A percentile compares a stretch with the other conserved stretches of the same genome.
Evolutionary conservation across 2,329 filamentous ascomycete species (phyloP).

Genomic region (Ilyonectria destructans): DNA sequence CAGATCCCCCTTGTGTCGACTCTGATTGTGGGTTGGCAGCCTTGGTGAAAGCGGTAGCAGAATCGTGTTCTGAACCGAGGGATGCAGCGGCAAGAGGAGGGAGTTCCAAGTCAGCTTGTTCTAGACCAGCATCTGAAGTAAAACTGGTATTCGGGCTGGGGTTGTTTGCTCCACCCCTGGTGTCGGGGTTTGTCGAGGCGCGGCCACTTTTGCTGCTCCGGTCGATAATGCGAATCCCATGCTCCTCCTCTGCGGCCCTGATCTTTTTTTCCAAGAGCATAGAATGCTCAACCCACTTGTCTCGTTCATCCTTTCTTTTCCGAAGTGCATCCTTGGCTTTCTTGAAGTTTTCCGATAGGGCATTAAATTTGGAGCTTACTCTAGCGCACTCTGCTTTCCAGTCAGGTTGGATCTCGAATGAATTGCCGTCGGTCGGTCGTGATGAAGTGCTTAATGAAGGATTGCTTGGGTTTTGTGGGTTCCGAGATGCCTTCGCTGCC

Average conservation of each 20-base stretch:
- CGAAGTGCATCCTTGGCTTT: conserved; percentile 57
- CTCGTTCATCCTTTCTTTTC: conserved; percentile 60
- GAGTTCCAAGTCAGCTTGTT: conserved; percentile 49
- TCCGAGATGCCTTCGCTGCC: conserved; percentile 12
- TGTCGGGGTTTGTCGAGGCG: conserved; percentile 26
- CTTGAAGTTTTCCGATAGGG: conserved; percentile 60
- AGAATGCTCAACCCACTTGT: conserved; percentile 64
- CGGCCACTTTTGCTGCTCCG: conserved; percentile 32
- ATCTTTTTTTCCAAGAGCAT: conserved; percentile 62
- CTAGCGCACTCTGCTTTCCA: conserved; percentile 55
- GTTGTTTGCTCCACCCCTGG: conserved; percentile 25
- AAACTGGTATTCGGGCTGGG: conserved; percentile 42
- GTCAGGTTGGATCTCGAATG: conserved; percentile 36
- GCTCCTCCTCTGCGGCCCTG: conserved; percentile 59
- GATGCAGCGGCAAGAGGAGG: conserved; percentile 47
- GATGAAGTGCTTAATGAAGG: conserved; percentile 1
- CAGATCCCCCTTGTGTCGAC: conserved; percentile 51
- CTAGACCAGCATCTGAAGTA: conserved; percentile 43
- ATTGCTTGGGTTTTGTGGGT: conserved; percentile 4
- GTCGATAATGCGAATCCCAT: conserved; percentile 52
- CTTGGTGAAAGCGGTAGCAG: conserved; percentile 19
- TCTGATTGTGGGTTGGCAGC: conserved; percentile 43
- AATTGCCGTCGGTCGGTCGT: conserved; percentile 14
- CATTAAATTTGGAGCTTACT: conserved; percentile 59
- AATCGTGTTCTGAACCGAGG: conserved; percentile 26